Conservation (phyloP, 1,284 basidiomycete genomes). For the Papiliotrema flavescens region DNA sequence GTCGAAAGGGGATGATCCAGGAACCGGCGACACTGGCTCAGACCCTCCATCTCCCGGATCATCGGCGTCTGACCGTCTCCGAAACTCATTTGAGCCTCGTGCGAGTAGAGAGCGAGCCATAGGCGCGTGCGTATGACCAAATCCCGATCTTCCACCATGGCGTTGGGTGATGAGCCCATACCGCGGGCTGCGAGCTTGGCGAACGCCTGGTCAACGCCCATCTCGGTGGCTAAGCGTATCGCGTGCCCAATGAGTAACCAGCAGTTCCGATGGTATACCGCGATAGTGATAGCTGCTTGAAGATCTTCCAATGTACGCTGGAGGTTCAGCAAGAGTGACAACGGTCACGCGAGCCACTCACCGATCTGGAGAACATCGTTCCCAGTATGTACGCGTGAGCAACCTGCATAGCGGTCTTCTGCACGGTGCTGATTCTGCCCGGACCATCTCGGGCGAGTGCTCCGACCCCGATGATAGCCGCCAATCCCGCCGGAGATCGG, state of each 20-base stretch:
- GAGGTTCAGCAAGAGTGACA: too few species aligned
- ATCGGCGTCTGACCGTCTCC: constrained; percentile 81
- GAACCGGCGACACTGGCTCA: constrained; percentile 65
- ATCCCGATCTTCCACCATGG: constrained; percentile 61
- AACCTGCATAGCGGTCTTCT: constrained; percentile 2
- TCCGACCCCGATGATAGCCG: too few species aligned
- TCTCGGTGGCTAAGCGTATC: constrained; percentile 66
- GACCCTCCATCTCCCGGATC: constrained; percentile 76
- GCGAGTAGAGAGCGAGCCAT: constrained; percentile 82
- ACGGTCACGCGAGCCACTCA: constrained; percentile 18
- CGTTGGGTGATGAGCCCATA: constrained; percentile 46
- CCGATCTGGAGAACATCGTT: constrained; percentile 59
- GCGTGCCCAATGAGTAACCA: constrained; percentile 56
- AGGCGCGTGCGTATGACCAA: constrained; percentile 68
- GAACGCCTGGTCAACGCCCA: constrained; percentile 56
- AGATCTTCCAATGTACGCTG: constrained; percentile 58
- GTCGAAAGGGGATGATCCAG: constrained; percentile 76
- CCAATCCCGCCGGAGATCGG: constrained; percentile 63
- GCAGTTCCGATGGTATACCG: constrained; percentile 5
- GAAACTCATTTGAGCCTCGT: constrained; percentile 85
- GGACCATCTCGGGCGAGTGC: too few species aligned
- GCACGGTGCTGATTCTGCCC: constrained; percentile 49
- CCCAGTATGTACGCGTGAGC: constrained; percentile 47
- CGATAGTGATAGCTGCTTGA: constrained; percentile 59
- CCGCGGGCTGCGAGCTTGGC: constrained; percentile 64